Evolutionary conservation across 495 filamentous ascomycete genomes (phyloP).

Genomic region (Aspergillus funiculosus): DNA sequence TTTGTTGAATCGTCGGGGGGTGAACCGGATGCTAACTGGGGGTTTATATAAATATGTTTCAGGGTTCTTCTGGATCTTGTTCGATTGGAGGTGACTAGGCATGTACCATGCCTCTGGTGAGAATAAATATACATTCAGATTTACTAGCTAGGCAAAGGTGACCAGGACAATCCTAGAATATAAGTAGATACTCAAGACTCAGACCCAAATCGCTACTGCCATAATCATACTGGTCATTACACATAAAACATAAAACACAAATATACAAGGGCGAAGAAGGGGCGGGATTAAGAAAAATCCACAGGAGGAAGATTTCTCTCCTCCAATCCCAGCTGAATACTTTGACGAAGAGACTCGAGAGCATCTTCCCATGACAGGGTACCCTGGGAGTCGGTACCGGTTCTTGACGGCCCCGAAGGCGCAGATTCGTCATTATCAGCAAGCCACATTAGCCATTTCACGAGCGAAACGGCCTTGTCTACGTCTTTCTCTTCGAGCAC

Average conservation of each 20-base stretch:
- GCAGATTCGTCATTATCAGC: conserved; percentile 46
- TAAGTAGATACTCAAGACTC: no score
- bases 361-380: conserved; percentile 45
- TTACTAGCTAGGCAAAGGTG: no score
- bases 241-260: not conserved
- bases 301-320: conserved; percentile 60
- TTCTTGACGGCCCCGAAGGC: not conserved
- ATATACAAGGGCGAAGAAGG: not conserved
- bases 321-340: conserved; percentile 54
- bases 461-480: conserved; percentile 62
- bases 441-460: conserved; percentile 68
- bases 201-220: no score
- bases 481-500: conserved; percentile 68
- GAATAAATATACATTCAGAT: no score
- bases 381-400: not conserved
- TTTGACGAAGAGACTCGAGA: conserved; percentile 48
- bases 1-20: no score
- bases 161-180: no score
- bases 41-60: no score
- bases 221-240: not conserved
- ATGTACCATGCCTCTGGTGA: no score
- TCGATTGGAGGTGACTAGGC: no score
- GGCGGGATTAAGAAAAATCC: conserved; percentile 33
- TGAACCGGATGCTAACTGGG: no score
- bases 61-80: no score